phyloP scores from a whole-genome alignment of 2,329 filamentous ascomycete genomes.

The Apiospora arundinis region DNA sequence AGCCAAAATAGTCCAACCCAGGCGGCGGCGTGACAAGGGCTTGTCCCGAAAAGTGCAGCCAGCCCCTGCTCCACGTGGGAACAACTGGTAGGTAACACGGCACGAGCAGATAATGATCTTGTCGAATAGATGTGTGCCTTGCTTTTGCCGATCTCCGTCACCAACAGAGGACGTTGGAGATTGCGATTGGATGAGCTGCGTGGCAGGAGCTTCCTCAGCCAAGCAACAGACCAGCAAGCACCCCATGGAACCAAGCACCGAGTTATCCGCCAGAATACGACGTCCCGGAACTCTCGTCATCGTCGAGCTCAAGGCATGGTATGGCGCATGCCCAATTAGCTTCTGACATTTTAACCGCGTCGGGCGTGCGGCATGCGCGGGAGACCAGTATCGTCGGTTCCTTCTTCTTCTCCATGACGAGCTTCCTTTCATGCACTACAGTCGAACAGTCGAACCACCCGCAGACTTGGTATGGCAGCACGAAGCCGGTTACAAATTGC shows the following conservation, averaged over 20 bases:
- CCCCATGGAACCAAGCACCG: neutral
- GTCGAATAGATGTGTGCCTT: slow-evolving; percentile 15
- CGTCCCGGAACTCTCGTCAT: neutral
- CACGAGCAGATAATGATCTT: slow-evolving; percentile 9
- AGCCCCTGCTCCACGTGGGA: slow-evolving; percentile 16
- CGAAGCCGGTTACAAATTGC: neutral
- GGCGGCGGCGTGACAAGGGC: slow-evolving; percentile 2
- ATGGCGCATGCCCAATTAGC: neutral
- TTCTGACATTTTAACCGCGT: neutral
- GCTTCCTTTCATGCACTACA: neutral
- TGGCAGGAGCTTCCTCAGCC: neutral
- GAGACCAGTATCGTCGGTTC: neutral
- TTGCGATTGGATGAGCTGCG: neutral
- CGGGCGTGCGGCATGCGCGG: slow-evolving; percentile 16
- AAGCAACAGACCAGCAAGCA: neutral
- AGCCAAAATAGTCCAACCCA: slow-evolving; percentile 3
- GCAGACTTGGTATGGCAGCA: neutral
- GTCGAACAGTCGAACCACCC: slow-evolving; percentile 15
- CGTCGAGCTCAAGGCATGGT: neutral
- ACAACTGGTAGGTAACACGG: slow-evolving; percentile 8
- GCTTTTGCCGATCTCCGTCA: slow-evolving; percentile 19
- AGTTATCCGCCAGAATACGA: slow-evolving; percentile 15
- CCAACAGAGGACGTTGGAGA: neutral
- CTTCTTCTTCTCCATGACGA: neutral
- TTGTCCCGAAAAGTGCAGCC: slow-evolving; percentile 5